Base-by-base conservation (phyloP, 495 filamentous ascomycete genomes). In the Apodospora peruviana region DNA sequence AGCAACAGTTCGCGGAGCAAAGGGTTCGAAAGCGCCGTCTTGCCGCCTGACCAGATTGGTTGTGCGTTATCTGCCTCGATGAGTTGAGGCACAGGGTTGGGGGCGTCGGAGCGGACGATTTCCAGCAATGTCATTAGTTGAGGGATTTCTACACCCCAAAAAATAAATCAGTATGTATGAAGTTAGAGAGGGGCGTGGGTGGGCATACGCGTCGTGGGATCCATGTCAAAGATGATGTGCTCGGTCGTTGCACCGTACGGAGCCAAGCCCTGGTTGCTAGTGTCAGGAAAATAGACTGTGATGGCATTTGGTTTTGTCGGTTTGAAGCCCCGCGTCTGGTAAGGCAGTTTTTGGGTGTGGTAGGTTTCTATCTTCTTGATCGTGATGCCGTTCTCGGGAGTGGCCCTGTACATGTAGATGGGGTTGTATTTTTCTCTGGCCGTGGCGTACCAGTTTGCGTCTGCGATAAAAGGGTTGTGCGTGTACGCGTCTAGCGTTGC, bases 171-270 rank as follows among this genome's bases (percentile, higher is more conserved):
- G 27, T 7, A 7, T 32, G 27, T 32, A 32, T 7, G 38, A 17
- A 20, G 2, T 16, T 40, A 10, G 38, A 32, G 27, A 17, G 9
- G 18, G 38, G 32, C 2, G 32, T 11, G 32, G 38, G 38, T 10
- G n/a, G 14, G 3, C 14, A 1, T 40, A 40, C 38, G 38, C 14
- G 38, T 40, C 38, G 38, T 20, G 2, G 38, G 2, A 17, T 40
- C 18, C 38, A 40, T 40, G 38, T 40, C 38, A 17, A 40, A 40
- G 3, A 40, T 16, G 38, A 40, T 40, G 19, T 40, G 38, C 38
- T 40, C 38, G 38, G n/a, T 16, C 19, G 14, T 20, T 9, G 14
- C 10, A 1, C 38, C 38, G 14, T 40, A 40, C n/a, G 38, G 38
- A 17, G n/a, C 11, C n/a, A 40, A 17, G 12, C 38, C 38, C 8